Percentiles rank a stretch among this genome's conserved stretches.
phyloP scores from a whole-genome alignment of 108 stramenopile species.

The Cyclotella sp. region DNA sequence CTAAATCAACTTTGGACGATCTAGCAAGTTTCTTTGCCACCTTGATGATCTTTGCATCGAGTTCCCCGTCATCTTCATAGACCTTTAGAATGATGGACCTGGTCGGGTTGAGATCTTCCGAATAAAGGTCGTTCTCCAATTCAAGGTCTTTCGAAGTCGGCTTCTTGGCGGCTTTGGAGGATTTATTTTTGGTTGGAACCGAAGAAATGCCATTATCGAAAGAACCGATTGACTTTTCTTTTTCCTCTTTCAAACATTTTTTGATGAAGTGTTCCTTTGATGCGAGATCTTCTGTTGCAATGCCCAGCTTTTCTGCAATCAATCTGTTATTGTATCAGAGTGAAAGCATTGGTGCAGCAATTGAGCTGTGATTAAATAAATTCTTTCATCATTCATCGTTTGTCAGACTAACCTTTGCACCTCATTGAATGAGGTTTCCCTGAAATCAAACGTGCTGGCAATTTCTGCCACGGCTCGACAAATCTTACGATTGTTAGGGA shows the following conservation, averaged over 20 bases:
- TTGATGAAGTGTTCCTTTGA: constrained; percentile 9
- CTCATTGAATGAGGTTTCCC: constrained; percentile 9
- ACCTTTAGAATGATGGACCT: background rate
- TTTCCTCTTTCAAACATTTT: background rate
- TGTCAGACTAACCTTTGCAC: constrained; percentile 6
- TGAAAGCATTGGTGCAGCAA: background rate
- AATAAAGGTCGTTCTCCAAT: background rate
- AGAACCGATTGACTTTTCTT: background rate
- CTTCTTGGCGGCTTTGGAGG: background rate
- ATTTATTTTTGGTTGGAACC: constrained; percentile 1
- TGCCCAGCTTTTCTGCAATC: constrained; percentile 1
- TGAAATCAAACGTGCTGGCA: background rate
- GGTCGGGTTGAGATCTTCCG: background rate
- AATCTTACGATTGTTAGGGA: background rate
- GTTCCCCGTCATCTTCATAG: background rate
- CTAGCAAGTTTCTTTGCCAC: background rate
- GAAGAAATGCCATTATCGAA: background rate
- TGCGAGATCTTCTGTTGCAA: background rate
- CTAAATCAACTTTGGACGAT: constrained; percentile 13
- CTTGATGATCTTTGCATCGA: constrained; percentile 1
- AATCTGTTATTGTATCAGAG: background rate
- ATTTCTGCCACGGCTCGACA: constrained; percentile 7
- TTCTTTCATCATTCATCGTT: too few relatives aligned
- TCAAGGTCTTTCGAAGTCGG: background rate
- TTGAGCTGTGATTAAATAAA: too few relatives aligned